These are phyloP conservation scores for Fraxinus dipetala DNA, from an alignment of 305 asterid species.

Conservation along the genomic window DNA sequence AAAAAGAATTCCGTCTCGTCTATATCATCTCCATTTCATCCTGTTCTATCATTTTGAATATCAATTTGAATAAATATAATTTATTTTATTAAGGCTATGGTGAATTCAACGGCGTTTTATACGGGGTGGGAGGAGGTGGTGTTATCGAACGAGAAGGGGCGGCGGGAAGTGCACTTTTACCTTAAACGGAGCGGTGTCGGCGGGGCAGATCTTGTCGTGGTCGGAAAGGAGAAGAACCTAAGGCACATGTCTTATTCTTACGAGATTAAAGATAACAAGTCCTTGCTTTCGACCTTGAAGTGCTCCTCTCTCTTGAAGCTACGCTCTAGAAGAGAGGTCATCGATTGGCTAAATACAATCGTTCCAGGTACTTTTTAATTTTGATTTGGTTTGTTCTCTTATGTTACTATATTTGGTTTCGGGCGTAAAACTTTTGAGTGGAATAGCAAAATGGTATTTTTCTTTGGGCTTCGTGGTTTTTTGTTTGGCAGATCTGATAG, in stretches of 20 bases:
- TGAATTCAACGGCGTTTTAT: conserved; percentile 33
- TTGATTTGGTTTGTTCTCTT: background rate
- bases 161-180: conserved; percentile 62
- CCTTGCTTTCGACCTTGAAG: conserved; percentile 28
- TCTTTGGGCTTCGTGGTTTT: background rate
- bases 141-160: conserved; percentile 53
- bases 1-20: background rate
- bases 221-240: conserved; percentile 60
- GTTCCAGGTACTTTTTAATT: conserved; percentile 44
- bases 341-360: conserved; percentile 65
- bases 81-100: conserved; percentile 32
- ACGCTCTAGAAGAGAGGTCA: conserved; percentile 64
- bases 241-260: conserved; percentile 51
- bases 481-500: background rate
- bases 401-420: background rate
- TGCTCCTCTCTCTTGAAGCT: conserved; percentile 45
- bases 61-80: background rate
- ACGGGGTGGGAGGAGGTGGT: conserved; percentile 63
- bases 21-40: conserved; percentile 22
- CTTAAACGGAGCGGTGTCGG: conserved; percentile 48
- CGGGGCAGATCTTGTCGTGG: conserved; percentile 61
- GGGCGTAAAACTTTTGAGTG: background rate
- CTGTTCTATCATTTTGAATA: background rate
- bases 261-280: conserved; percentile 28
- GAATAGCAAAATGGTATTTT: background rate